phyloP scores from a whole-genome alignment of 176 grass and related monocot genomes.

The Ampelocalamus luodianensis region DNA sequence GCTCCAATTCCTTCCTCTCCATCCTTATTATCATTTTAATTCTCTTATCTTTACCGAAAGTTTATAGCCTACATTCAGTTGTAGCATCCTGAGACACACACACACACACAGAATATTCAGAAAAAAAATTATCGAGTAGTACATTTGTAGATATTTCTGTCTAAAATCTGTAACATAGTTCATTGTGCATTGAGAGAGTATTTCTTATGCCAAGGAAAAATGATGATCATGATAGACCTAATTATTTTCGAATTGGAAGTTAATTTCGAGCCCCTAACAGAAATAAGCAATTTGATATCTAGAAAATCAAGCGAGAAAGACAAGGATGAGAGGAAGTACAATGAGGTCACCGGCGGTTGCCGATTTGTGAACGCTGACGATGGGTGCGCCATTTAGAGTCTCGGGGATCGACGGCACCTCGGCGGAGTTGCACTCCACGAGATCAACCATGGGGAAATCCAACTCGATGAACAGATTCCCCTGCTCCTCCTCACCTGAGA shows the following conservation, averaged over 20 bases:
- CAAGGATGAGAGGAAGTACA: too few relatives aligned
- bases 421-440: conserved; percentile 38
- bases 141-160: neutral
- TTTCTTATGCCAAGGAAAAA: neutral
- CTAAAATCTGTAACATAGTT: neutral
- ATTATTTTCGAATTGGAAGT: neutral
- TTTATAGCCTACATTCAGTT: too few relatives aligned
- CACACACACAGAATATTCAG: neutral
- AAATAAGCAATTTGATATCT: neutral
- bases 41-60: too few relatives aligned
- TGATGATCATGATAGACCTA: neutral
- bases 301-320: neutral
- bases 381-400: conserved; percentile 55
- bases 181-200: neutral
- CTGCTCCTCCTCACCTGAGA: neutral
- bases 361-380: conserved; percentile 68
- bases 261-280: neutral
- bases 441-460: conserved; percentile 66
- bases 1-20: too few relatives aligned
- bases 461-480: conserved; percentile 66
- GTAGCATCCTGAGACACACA: too few relatives aligned
- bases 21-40: too few relatives aligned
- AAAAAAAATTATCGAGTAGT: neutral
- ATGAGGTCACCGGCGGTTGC: conserved; percentile 1
- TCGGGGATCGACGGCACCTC: conserved; percentile 54